A percentile compares a stretch with the other conserved stretches of the same genome.
phyloP scores from a whole-genome alignment of 2,329 filamentous ascomycete species.

The Hymenoscyphus scutula region DNA sequence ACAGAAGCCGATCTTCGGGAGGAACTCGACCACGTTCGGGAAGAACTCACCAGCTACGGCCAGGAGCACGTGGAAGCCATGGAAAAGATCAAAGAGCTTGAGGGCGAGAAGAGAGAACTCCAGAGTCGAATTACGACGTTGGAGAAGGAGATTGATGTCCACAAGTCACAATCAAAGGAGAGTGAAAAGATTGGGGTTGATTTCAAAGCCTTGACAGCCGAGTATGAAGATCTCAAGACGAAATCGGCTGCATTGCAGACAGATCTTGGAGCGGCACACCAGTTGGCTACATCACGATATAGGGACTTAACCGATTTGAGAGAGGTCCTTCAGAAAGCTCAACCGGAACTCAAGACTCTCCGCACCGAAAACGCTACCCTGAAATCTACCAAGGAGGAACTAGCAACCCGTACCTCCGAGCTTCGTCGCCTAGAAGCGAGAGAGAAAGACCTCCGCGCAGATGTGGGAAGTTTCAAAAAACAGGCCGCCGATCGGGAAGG shows the following conservation, averaged over 20 bases:
- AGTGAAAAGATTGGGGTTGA: conserved; percentile 32
- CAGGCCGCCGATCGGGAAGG: conserved; percentile 70
- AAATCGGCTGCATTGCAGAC: conserved; percentile 71
- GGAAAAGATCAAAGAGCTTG: conserved; percentile 69
- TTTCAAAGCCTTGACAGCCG: conserved; percentile 43
- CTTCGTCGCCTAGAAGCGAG: conserved; percentile 75
- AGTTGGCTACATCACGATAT: conserved; percentile 82
- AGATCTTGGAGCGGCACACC: conserved; percentile 80
- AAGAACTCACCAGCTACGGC: conserved; percentile 75
- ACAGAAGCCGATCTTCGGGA: conserved; percentile 78
- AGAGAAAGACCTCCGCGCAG: conserved; percentile 76
- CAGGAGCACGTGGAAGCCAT: conserved; percentile 83
- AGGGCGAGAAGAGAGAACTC: conserved; percentile 65
- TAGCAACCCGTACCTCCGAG: conserved; percentile 59
- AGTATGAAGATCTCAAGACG: conserved; percentile 66
- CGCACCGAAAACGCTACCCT: conserved; percentile 74
- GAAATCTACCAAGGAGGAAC: conserved; percentile 72
- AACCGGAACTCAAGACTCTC: conserved; percentile 79
- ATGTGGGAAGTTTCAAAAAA: conserved; percentile 68
- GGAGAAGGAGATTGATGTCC: conserved; percentile 63
- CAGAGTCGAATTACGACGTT: conserved; percentile 63
- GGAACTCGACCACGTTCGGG: conserved; percentile 80
- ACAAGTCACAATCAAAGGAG: conserved; percentile 31
- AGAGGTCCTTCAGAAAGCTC: conserved; percentile 77
- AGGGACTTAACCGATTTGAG: conserved; percentile 81